Evolutionary conservation across 2,329 filamentous ascomycete genomes (phyloP).

Genomic region (Colletotrichum orbiculare): DNA sequence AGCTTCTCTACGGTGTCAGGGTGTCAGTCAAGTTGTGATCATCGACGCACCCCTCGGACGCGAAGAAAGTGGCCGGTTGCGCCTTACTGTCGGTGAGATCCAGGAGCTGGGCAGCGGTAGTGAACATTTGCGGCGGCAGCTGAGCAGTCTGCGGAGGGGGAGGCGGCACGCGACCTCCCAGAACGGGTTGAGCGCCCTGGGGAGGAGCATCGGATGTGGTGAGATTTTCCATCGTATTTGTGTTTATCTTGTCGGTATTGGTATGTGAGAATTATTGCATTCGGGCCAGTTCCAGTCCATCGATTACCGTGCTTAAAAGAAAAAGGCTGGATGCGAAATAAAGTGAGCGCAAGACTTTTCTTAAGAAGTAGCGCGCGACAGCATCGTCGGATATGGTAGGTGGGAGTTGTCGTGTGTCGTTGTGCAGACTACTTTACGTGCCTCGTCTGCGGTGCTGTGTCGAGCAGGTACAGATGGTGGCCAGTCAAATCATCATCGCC

Average conservation of each 20-base stretch:
- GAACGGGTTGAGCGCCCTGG: conserved; percentile 48
- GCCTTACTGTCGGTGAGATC: conserved; percentile 95
- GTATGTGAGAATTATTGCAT: conserved; percentile 33
- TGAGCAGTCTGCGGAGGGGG: conserved; percentile 61
- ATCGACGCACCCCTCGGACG: conserved; percentile 6
- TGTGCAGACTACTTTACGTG: neutral
- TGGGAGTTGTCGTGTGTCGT: conserved; percentile 5
- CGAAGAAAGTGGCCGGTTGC: conserved; percentile 41
- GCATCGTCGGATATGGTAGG: conserved; percentile 14
- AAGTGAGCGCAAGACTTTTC: conserved; percentile 15
- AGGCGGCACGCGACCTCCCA: conserved; percentile 47
- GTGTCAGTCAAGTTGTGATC: conserved; percentile 23
- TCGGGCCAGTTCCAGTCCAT: conserved; percentile 34
- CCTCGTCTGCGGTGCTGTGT: conserved; percentile 2
- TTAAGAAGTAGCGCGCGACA: neutral
- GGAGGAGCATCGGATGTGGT: conserved; percentile 61
- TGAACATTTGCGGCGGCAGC: conserved; percentile 96
- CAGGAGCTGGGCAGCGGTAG: conserved; percentile 92
- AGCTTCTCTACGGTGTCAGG: conserved; percentile 80
- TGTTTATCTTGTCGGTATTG: conserved; percentile 34
- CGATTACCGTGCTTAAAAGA: conserved; percentile 17
- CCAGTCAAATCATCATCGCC: conserved; percentile 33
- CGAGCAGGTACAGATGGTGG: neutral
- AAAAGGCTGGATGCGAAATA: neutral
- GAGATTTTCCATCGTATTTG: conserved; percentile 62